Evolutionary conservation across 1,284 basidiomycete genomes (phyloP).

Genomic region (Abortiporus biennis): DNA sequence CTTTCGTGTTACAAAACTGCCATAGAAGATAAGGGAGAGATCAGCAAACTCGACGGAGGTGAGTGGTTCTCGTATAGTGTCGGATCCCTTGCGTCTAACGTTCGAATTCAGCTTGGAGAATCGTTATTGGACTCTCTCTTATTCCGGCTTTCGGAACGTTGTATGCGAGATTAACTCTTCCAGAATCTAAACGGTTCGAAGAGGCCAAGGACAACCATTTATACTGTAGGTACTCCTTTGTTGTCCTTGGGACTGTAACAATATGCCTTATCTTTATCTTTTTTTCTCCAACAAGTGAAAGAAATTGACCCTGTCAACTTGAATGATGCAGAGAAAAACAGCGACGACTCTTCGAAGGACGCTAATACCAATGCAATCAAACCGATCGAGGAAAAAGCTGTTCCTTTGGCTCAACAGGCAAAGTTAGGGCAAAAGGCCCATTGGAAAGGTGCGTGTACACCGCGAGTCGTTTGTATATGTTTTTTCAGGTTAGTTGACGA

Average conservation of each 20-base stretch:
- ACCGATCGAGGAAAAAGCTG: neutral
- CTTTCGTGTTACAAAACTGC: slow-evolving; percentile 61
- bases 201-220: slow-evolving; percentile 31
- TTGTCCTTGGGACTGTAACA: too few relatives aligned
- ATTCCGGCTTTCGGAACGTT: slow-evolving; percentile 54
- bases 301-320: too few relatives aligned
- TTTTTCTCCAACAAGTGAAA: too few relatives aligned
- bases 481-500: too few relatives aligned
- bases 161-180: slow-evolving; percentile 72
- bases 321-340: neutral
- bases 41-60: slow-evolving; percentile 65
- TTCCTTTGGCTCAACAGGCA: too few relatives aligned
- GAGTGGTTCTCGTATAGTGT: slow-evolving; percentile 11
- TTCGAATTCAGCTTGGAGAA: slow-evolving; percentile 37
- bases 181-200: slow-evolving; percentile 58
- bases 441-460: too few relatives aligned
- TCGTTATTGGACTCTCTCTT: slow-evolving; percentile 44
- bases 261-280: too few relatives aligned
- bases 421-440: too few relatives aligned
- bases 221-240: too few relatives aligned
- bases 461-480: too few relatives aligned
- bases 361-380: neutral
- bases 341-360: neutral
- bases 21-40: slow-evolving; percentile 52
- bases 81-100: neutral